phyloP scores from a whole-genome alignment of 306 rosid species.

The Prunus mume region DNA sequence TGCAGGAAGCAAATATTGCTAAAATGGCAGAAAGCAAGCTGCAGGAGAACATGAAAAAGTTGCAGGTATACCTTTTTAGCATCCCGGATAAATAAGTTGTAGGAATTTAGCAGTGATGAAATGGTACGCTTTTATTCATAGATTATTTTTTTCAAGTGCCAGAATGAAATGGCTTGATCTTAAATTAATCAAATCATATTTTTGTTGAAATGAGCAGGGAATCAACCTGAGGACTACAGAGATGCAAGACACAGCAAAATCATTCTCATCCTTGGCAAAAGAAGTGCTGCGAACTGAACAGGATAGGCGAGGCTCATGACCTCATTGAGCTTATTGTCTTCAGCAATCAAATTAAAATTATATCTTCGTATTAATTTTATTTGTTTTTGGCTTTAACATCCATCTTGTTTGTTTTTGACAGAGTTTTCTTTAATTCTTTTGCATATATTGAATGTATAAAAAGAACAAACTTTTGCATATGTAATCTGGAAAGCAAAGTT shows the following conservation, averaged over 20 bases:
- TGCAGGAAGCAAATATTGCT: constrained; percentile 64
- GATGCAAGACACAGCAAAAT: constrained; percentile 75
- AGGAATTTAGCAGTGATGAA: too few relatives aligned
- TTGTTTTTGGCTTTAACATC: neutral
- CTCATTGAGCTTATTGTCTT: neutral
- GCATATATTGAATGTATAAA: neutral
- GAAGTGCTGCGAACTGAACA: constrained; percentile 67
- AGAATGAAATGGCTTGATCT: too few relatives aligned
- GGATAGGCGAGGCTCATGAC: constrained; percentile 39
- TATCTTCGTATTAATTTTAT: neutral
- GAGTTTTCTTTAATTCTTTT: neutral
- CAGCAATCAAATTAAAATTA: constrained; percentile 2
- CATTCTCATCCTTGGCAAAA: constrained; percentile 81
- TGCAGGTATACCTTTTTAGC: constrained; percentile 11
- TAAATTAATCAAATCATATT: too few relatives aligned
- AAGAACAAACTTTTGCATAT: neutral
- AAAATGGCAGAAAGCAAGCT: constrained; percentile 66
- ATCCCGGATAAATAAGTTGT: too few relatives aligned
- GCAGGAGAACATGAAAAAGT: constrained; percentile 55
- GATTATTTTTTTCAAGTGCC: too few relatives aligned
- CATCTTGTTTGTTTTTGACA: neutral
- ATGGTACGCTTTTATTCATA: too few relatives aligned
- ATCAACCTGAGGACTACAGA: constrained; percentile 51
- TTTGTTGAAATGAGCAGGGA: constrained; percentile 33
- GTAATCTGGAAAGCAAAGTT: neutral